Evolutionary conservation across 2,329 filamentous ascomycete genomes (phyloP).

Genomic region (Dactylellina sp.): DNA sequence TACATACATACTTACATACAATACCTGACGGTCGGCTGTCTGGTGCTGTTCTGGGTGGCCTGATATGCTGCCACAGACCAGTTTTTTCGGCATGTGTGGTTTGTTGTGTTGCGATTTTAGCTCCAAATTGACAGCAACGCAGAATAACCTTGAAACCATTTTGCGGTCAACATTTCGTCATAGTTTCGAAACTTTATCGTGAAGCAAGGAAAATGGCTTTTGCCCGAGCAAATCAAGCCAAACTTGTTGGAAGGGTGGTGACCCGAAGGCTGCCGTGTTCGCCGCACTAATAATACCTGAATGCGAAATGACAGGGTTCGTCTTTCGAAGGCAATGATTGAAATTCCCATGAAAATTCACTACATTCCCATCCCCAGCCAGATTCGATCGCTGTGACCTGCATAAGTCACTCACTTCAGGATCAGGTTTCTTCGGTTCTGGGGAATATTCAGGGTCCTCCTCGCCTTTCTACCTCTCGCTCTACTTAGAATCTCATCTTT

Average conservation of each 20-base stretch:
- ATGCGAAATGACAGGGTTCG: conserved; percentile 10
- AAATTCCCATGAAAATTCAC: conserved; percentile 43
- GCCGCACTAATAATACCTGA: no score
- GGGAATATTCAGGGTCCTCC: conserved; percentile 36
- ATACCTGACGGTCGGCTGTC: no score
- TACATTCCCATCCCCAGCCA: conserved; percentile 40
- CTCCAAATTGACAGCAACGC: conserved; percentile 22
- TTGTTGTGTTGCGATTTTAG: conserved; percentile 33
- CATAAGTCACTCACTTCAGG: conserved; percentile 18
- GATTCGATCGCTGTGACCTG: conserved; percentile 33
- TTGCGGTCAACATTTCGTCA: conserved; percentile 54
- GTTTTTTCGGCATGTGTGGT: conserved; percentile 15
- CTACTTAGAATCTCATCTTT: neutral
- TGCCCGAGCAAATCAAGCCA: conserved; percentile 8
- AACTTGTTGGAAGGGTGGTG: neutral
- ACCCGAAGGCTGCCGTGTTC: no score
- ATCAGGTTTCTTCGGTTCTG: conserved; percentile 20
- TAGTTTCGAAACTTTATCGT: conserved; percentile 50
- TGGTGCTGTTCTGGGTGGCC: neutral
- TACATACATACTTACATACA: neutral
- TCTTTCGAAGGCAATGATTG: conserved; percentile 3
- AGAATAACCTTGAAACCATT: conserved; percentile 23
- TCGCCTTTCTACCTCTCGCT: conserved; percentile 6
- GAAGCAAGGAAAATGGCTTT: conserved; percentile 31
- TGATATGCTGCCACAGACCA: neutral